Percentiles rank a stretch among this genome's conserved stretches.
Conservation (phyloP, 2,329 filamentous ascomycete species). For the Myriosclerotinia scirpicola region DNA sequence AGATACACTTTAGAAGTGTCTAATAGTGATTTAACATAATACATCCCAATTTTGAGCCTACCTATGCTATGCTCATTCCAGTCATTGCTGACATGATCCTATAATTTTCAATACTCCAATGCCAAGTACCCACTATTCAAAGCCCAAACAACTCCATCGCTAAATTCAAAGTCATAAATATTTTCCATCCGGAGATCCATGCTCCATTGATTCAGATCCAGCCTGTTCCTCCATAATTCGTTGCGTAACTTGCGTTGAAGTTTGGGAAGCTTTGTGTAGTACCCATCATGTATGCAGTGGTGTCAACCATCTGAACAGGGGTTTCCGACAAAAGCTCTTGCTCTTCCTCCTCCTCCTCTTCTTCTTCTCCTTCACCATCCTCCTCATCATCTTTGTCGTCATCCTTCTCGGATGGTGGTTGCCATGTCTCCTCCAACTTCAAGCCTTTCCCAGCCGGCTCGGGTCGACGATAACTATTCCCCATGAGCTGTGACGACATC, state of each 20-base stretch:
- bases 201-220: constrained; percentile 21
- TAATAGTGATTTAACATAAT: not conserved
- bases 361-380: constrained; percentile 37
- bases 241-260: constrained; percentile 11
- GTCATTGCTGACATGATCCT: constrained; percentile 22
- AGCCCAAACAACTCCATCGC: constrained; percentile 17
- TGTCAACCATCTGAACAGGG: not conserved
- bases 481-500: constrained; percentile 53
- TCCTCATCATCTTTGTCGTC: constrained; percentile 55
- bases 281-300: constrained; percentile 9
- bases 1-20: not conserved
- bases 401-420: constrained; percentile 59
- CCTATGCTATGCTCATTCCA: constrained; percentile 2
- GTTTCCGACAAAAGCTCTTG: not conserved
- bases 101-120: constrained; percentile 15
- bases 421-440: constrained; percentile 80
- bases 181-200: constrained; percentile 20
- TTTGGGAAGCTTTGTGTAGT: constrained; percentile 12
- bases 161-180: constrained; percentile 19
- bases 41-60: constrained; percentile 3
- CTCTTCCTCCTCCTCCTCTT: constrained; percentile 23
- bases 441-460: constrained; percentile 67
- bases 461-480: constrained; percentile 47
- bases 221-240: constrained; percentile 11
- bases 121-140: constrained; percentile 21